Percentiles rank a stretch among this genome's conserved stretches.
These are phyloP conservation scores for Yamadazyma insecticola DNA, from an alignment of 805 yeast species.

Conservation along the genomic window DNA sequence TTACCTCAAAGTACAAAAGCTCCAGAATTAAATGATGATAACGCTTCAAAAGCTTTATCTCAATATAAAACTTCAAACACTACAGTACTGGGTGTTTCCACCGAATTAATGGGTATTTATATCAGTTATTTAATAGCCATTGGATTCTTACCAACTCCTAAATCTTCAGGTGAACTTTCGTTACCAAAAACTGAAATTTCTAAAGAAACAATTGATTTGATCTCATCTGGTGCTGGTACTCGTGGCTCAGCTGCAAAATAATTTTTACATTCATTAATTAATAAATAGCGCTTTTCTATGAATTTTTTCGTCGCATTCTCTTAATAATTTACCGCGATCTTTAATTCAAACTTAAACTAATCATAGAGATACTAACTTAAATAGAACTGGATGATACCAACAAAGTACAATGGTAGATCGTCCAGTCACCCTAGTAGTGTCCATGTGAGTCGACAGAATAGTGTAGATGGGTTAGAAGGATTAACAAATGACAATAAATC, in stretches of 20 bases:
- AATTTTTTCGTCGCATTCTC: no score
- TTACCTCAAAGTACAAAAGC: constrained; percentile 90
- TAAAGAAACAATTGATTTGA: constrained; percentile 50
- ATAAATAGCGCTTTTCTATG: no score
- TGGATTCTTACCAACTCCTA: constrained; percentile 74
- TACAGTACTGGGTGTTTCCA: constrained; percentile 73
- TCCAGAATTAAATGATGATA: constrained; percentile 87
- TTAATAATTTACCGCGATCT: no score
- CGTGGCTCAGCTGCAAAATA: constrained; percentile 61
- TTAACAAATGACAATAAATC: no score
- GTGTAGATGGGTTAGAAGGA: no score
- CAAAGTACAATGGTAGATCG: not conserved
- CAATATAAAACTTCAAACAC: constrained; percentile 46
- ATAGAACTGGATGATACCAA: no score
- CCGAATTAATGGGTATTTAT: constrained; percentile 65
- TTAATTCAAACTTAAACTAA: no score
- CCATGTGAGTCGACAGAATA: no score
- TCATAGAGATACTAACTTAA: no score
- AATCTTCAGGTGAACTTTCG: constrained; percentile 27
- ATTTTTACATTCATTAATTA: constrained; percentile 1
- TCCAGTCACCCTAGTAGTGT: no score
- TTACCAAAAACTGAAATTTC: constrained; percentile 58
- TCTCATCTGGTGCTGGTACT: constrained; percentile 66
- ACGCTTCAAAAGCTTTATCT: constrained; percentile 64
- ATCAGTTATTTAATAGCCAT: constrained; percentile 73